These are phyloP conservation scores for Phyllosticta paracitricarpa DNA, from an alignment of 2,329 filamentous ascomycete species.

Conservation along the genomic window DNA sequence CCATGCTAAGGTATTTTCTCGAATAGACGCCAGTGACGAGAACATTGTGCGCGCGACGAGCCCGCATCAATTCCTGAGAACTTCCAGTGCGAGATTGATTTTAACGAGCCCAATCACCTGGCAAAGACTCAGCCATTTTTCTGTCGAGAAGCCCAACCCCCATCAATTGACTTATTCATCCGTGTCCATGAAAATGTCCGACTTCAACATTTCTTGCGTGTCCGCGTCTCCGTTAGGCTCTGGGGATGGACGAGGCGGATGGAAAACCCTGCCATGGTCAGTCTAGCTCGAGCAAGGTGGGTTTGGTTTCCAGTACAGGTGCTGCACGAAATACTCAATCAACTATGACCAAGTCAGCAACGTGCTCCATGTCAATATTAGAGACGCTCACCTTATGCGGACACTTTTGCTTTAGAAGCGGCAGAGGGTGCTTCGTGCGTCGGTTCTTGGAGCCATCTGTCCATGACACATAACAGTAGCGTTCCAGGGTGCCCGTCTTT, in stretches of 20 bases:
- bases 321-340: constrained; percentile 42
- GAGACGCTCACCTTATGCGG: constrained; percentile 56
- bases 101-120: neutral
- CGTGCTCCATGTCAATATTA: neutral
- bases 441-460: constrained; percentile 64
- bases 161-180: neutral
- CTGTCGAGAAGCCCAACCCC: neutral
- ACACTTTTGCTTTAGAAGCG: constrained; percentile 62
- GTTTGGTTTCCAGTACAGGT: constrained; percentile 25
- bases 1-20: neutral
- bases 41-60: no score
- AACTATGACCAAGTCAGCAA: constrained; percentile 21
- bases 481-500: constrained; percentile 36
- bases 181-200: neutral
- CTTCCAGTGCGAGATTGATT: neutral
- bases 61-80: neutral
- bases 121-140: neutral
- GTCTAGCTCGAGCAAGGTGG: neutral
- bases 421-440: constrained; percentile 45
- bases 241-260: neutral
- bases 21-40: neutral
- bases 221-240: neutral
- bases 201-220: neutral
- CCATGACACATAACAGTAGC: constrained; percentile 65
- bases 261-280: neutral